phyloP scores from a whole-genome alignment of 768 basidiomycete genomes.

The Myochromella boudieri region DNA sequence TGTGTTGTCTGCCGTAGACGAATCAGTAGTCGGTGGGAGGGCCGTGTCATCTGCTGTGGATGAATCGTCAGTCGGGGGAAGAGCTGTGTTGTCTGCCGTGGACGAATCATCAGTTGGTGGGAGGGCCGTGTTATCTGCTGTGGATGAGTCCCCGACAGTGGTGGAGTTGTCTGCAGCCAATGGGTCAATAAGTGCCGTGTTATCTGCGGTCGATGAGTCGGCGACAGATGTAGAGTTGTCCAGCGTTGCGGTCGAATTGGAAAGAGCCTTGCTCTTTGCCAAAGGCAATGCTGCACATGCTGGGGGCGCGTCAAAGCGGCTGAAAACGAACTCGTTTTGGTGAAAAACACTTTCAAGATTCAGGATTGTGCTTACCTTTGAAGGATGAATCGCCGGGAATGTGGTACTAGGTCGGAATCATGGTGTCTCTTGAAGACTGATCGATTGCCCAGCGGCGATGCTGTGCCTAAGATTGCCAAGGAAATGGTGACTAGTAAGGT shows the following conservation, averaged over 20 bases:
- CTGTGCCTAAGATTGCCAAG: constrained; percentile 26
- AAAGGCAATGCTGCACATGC: constrained; percentile 27
- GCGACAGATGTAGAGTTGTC: no score
- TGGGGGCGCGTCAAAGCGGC: constrained; percentile 31
- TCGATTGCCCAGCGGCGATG: constrained; percentile 34
- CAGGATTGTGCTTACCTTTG: constrained; percentile 26
- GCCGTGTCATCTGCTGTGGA: constrained; percentile 6
- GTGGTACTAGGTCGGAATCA: constrained; percentile 25
- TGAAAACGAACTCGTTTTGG: constrained; percentile 8
- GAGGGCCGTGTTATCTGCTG: constrained; percentile 2
- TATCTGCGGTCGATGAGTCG: no score
- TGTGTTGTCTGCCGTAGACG: not conserved
- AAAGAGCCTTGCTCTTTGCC: constrained; percentile 16
- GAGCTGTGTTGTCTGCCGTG: not conserved
- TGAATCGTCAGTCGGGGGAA: constrained; percentile 16
- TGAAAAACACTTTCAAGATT: not conserved
- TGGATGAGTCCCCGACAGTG: constrained; percentile 17
- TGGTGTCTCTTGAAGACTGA: constrained; percentile 30
- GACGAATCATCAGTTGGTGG: constrained; percentile 1
- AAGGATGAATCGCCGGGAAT: constrained; percentile 31
- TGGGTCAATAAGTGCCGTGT: no score
- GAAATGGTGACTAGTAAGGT: constrained; percentile 27
- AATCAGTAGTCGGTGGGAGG: constrained; percentile 5
- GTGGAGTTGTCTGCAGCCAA: not conserved
- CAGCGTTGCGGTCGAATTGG: constrained; percentile 19